Percentiles rank a stretch among this genome's conserved stretches.
Evolutionary conservation across 805 yeast species (phyloP).

Genomic region (Suhomyces sp.): DNA sequence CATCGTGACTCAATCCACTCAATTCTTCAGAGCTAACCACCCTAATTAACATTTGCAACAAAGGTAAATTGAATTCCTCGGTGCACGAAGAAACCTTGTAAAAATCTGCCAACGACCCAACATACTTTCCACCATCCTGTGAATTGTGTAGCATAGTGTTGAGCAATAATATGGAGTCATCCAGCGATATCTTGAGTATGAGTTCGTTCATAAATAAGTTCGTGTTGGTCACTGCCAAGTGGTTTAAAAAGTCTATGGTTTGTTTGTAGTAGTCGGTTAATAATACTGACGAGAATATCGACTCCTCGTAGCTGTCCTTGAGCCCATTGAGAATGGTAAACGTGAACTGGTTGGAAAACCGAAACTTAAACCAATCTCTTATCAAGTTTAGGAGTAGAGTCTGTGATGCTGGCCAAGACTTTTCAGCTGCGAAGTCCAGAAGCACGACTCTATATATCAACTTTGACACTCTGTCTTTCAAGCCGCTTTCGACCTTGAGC

Average conservation of each 20-base stretch:
- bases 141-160: slow-evolving; percentile 12
- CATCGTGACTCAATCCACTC: slow-evolving; percentile 6
- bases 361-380: slow-evolving; percentile 12
- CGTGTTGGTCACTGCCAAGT: slow-evolving; percentile 16
- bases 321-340: slow-evolving; percentile 12
- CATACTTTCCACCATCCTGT: not conserved
- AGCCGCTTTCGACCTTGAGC: not conserved
- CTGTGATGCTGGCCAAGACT: not conserved
- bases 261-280: slow-evolving; percentile 7
- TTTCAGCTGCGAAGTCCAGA: slow-evolving; percentile 2
- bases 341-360: slow-evolving; percentile 11
- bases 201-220: slow-evolving; percentile 22
- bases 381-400: slow-evolving; percentile 11
- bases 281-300: slow-evolving; percentile 2
- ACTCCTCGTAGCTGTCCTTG: slow-evolving; percentile 1
- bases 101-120: slow-evolving; percentile 15
- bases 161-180: slow-evolving; percentile 17
- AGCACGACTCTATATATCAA: slow-evolving; percentile 10
- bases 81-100: slow-evolving; percentile 10
- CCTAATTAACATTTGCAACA: slow-evolving; percentile 28
- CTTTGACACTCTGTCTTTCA: slow-evolving; percentile 1
- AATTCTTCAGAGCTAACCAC: slow-evolving; percentile 17
- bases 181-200: slow-evolving; percentile 12
- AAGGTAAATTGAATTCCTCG: slow-evolving; percentile 37
- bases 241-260: slow-evolving; percentile 12